Percentiles rank a stretch among this genome's conserved stretches.
These are phyloP conservation scores for Camellia sinensis DNA, from an alignment of 148 eudicot species.

Conservation along the genomic window DNA sequence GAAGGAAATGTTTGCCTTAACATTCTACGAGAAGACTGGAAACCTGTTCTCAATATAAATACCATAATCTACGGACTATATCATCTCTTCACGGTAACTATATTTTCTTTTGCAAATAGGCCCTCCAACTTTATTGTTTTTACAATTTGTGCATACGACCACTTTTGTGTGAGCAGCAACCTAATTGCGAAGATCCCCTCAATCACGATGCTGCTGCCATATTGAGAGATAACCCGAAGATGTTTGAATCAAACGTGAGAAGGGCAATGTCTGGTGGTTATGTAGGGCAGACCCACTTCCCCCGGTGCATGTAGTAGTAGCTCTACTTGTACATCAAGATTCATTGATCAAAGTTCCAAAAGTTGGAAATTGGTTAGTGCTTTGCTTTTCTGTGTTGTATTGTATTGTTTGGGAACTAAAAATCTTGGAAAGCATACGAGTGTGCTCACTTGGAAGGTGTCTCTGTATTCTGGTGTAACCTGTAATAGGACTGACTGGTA, in stretches of 20 bases:
- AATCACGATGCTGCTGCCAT: conserved; percentile 92
- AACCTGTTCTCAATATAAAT: conserved; percentile 81
- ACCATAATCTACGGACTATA: conserved; percentile 77
- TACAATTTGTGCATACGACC: background rate
- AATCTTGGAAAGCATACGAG: background rate
- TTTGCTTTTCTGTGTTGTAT: background rate
- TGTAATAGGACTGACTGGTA: background rate
- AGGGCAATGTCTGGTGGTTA: conserved; percentile 88
- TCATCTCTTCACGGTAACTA: conserved; percentile 82
- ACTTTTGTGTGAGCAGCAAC: conserved; percentile 52
- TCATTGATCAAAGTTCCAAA: conserved; percentile 1
- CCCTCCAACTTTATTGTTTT: background rate
- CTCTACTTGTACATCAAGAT: background rate
- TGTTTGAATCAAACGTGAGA: conserved; percentile 74
- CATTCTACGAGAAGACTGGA: conserved; percentile 95
- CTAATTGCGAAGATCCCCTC: conserved; percentile 91
- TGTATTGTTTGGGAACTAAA: background rate
- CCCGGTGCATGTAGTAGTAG: conserved; percentile 46
- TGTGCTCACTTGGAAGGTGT: background rate
- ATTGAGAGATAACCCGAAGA: conserved; percentile 77
- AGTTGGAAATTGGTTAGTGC: background rate
- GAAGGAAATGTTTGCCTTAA: conserved; percentile 94
- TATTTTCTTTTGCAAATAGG: background rate
- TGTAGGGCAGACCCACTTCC: conserved; percentile 73
- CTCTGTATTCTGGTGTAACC: background rate